Evolutionary conservation across 2,329 filamentous ascomycete species (phyloP), one percentile per base, ranked within the genome.

Genomic region (Mariannaea sp.): DNA sequence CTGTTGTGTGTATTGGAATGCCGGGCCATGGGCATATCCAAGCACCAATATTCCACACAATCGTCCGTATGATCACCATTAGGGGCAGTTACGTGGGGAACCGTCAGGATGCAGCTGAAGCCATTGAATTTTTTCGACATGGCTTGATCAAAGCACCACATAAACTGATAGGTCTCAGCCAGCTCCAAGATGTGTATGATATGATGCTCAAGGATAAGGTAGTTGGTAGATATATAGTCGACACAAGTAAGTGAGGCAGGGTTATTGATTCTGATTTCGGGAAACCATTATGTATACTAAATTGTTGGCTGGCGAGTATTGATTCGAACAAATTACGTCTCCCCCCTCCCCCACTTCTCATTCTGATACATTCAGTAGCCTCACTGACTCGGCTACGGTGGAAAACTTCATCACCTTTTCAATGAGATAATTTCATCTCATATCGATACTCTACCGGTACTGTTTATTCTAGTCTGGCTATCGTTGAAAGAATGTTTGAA

Each of bases 61-160:
- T 96, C 52, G 81, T 92, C 27, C 60, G 62, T 73, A 94, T 94
- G 89, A 85, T 96, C 76, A 86, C 75, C 61, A 96, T 96, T 78
- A 89, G 89, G 77, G 91, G 91, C 49, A 90, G 85, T 61, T 96
- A 96, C 68, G 92, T 96, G 56, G 92, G 92, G 46, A 96, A 95
- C 77, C 82, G 92, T 60, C 85, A 88, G 70, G 92, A 96, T 70
- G 87, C 85, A 1, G 83, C 85, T 44, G 92, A 96, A 76, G 92
- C 92, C 1, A 80, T 96, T 56, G 91, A 96, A 58, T 96, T 96
- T 76, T 96, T 85, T 77, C 77, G 81, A 52, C 81, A 88, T 16
- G 92, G 92, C 12, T 74, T 92, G 51, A 91, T 96, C 80, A 87
- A 92, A 71, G 84, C 85, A 5, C 92, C 92, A 1, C 92, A 81